Base-by-base conservation (phyloP, 176 grass and related monocot species). In the Thalia dealbata region DNA sequence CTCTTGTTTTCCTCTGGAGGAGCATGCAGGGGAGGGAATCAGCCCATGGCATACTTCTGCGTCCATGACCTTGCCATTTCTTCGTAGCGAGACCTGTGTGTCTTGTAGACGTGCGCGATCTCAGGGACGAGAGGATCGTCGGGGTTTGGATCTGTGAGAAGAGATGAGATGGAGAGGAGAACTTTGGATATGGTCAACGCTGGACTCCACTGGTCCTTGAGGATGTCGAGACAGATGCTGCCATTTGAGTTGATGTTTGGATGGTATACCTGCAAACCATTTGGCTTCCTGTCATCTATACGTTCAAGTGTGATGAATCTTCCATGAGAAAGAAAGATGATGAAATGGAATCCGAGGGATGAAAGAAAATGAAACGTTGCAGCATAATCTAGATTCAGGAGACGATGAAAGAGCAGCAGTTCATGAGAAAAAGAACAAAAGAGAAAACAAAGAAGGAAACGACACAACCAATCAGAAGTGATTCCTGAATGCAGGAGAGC, bases 211-310 rank as follows among this genome's bases (percentile, higher is more conserved):
- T 83, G 68, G 35, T 83, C 81, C 67, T 78, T 83, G 14, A 83
- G 65, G 60, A 83, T 83, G 23, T 83, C 75, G 32, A 83, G 56
- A 42, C 81, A 78, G 7, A 83, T 83, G 54, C 75, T 73, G 18
- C 81, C 81, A 21, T 83, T 78, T 52, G 81, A 83, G 43, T 83
- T 83, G 64, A 83, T 83, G 52, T 83, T 83, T 44, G 81, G 81
- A 52, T 83, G 81, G 67, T 83, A 83, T 38, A 83, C 81, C 81
- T 83, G 68, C 26, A n/a, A n/a, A 81, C 54, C 26, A 42, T 26
- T 26, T 9, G 3, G 14, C 6, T 48, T 48, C 45, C 11, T 48
- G 45, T 48, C 45, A 68, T 38, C 8, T 8, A 68, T 9, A 68
- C n/a, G 1, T 3, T 13, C 27, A 38, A 38, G 32, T 38, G 32